Base-by-base conservation (phyloP, 305 asterid genomes). In the Fraxinus floribunda region DNA sequence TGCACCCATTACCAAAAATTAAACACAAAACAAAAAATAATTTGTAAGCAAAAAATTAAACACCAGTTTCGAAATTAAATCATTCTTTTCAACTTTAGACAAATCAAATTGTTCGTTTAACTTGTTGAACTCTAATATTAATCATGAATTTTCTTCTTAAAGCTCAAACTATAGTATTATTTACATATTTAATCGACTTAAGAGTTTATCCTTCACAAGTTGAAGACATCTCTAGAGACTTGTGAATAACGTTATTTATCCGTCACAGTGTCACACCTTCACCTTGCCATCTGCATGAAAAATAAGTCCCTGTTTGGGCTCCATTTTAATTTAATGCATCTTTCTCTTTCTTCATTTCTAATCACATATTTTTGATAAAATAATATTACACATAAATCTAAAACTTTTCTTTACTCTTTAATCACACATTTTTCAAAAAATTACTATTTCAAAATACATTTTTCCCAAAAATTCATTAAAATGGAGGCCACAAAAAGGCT, bases 1-100 rank as follows among this genome's bases (percentile, higher is more conserved):
- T 96, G 95, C 84, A 57, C 11, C 32, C 68, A 57, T 57, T 57
- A 18, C 26, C 29, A 57, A 57, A 57, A 18, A 57, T 57, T 20
- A 57, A 6, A 57, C 29, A 5, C 26, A 57, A n/a, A 4, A 49
- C 15, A 39, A 39, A 39, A 39, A 41, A 13, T 46, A 52, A 52
- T 16, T 52, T 15, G n/a, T n/a, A n/a, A n/a, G n/a, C n/a, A n/a
- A n/a, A n/a, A n/a, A n/a, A n/a, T n/a, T n/a, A n/a, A n/a, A n/a
- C 18, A 46, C 5, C 7, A 13, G 15, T 46, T 0, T 46, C 15
- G 18, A 0, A 46, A 46, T 13, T 46, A 46, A 46, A 15, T 46
- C 1, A 46, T 46, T 46, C 5, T 46, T 46, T 46, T 15, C 57
- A 3, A 15, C 18, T 46, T 46, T 13, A 13, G 18, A 46, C 57